Conservation (phyloP, 345 rosid species). For the Aquilaria sinensis region DNA sequence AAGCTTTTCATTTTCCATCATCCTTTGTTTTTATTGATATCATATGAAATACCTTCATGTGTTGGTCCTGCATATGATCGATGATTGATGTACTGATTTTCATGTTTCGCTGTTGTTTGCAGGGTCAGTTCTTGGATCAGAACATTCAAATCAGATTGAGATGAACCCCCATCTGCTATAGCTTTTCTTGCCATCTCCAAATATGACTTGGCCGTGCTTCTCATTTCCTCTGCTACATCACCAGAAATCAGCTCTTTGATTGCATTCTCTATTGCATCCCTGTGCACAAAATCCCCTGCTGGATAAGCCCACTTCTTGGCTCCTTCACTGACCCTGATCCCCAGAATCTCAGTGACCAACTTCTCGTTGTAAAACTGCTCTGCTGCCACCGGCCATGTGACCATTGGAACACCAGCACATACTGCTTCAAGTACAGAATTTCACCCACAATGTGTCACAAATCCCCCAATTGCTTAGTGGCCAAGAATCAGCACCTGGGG, state of each 20-base stretch:
- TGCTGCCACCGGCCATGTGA: slow-evolving; percentile 36
- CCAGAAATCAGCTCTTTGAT: slow-evolving; percentile 31
- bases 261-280: slow-evolving; percentile 32
- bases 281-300: slow-evolving; percentile 25
- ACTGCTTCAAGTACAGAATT: slow-evolving; percentile 47
- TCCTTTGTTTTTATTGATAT: too few species aligned
- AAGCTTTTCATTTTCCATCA: too few species aligned
- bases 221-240: slow-evolving; percentile 20
- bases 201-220: slow-evolving; percentile 19
- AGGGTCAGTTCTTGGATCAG: slow-evolving; percentile 20
- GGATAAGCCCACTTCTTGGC: slow-evolving; percentile 16
- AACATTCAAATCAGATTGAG: slow-evolving; percentile 18
- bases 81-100: too few species aligned
- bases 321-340: slow-evolving; percentile 36
- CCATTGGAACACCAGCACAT: slow-evolving; percentile 44
- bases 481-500: slow-evolving; percentile 54
- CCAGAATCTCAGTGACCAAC: slow-evolving; percentile 30
- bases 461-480: slow-evolving; percentile 43
- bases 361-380: slow-evolving; percentile 58
- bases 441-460: slow-evolving; percentile 58
- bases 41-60: too few species aligned
- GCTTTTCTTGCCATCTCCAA: slow-evolving; percentile 24
- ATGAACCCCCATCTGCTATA: slow-evolving; percentile 31
- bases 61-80: too few species aligned
- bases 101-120: too few species aligned